A percentile compares a stretch with the other conserved stretches of the same genome.
Evolutionary conservation across 1,284 basidiomycete genomes (phyloP).

Genomic region (Tylopilus sp.): DNA sequence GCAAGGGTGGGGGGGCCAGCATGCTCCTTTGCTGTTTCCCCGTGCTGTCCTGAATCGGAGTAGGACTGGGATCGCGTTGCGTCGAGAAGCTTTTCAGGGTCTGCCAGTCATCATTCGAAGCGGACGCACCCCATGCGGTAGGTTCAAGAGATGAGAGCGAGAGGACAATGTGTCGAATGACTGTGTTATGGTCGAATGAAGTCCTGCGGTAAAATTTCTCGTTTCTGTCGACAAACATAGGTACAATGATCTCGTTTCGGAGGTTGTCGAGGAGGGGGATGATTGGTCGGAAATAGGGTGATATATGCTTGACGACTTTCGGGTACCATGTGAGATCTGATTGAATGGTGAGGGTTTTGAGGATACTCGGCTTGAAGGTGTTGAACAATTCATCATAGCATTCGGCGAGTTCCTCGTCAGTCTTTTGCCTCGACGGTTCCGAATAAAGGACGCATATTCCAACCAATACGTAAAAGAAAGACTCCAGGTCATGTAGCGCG

Average conservation of each 20-base stretch:
- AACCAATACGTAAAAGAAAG: not conserved
- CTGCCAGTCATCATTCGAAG: too few relatives aligned
- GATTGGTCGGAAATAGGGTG: not conserved
- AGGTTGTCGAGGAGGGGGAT: not conserved
- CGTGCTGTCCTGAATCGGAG: too few relatives aligned
- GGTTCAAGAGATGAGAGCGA: not conserved
- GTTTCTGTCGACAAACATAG: not conserved
- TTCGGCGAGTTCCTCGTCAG: not conserved
- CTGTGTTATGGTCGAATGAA: not conserved
- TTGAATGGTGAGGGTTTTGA: not conserved
- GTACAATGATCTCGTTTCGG: not conserved
- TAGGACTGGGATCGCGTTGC: too few relatives aligned
- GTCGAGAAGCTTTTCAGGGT: too few relatives aligned
- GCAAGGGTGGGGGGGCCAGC: too few relatives aligned
- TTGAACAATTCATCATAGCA: slow-evolving; percentile 3
- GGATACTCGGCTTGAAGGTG: not conserved
- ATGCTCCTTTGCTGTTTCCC: too few relatives aligned
- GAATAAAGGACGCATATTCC: not conserved
- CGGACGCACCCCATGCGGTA: too few relatives aligned
- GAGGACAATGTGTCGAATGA: not conserved
- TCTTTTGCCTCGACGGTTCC: not conserved
- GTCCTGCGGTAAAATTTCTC: not conserved
- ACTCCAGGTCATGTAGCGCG: not conserved
- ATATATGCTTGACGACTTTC: not conserved
- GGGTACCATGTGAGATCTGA: not conserved